Base-by-base conservation (phyloP, 352 stramenopile genomes). In the Aphanomyces astaci region DNA sequence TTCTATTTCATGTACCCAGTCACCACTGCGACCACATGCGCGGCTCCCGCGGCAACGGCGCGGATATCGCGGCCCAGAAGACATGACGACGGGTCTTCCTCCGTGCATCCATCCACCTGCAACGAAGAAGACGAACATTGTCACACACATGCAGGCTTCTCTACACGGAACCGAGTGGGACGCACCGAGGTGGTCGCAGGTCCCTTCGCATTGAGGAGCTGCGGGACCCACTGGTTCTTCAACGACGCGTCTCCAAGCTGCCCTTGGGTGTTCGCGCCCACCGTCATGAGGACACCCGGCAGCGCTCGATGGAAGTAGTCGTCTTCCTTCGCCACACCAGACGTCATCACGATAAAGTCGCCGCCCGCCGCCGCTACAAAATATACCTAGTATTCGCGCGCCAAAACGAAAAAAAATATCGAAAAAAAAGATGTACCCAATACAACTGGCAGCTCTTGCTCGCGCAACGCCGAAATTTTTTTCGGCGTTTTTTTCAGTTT, bases 401-500 rank as follows among this genome's bases (percentile, higher is more conserved):
- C 66, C 4, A 39, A 10, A 46, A 13, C 52, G 65, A 69, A 4
- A 31, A 72, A 39, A 51, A 48, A 49, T 1, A n/a, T 31, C 10
- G 28, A 43, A 1, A 43, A 25, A 40, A 65, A 43, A 66, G 28
- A 45, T 66, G 64, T 74, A 88, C 82, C 79, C 9, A 84, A 67
- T 46, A 87, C 76, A 0, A 89, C 80, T 28, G 84, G 81, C 27
- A 92, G 75, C 72, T 92, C 84, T 22, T 90, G 73, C 72, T 92
- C 84, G 2, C 84, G 80, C 32, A 92, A 75, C 10, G 84, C 84
- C 33, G 84, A 92, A 64, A 92, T 89, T 69, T 92, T 92, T 74
- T 92, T 92, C 24, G 84, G 84, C 19, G 76, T 75, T 70, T 92
- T 92, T 74, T 92, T 92, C 75, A 81, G 83, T 65, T 92, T 92